Evolutionary conservation across 1,284 basidiomycete genomes (phyloP).

Genomic region (Gymnopus androsaceus): DNA sequence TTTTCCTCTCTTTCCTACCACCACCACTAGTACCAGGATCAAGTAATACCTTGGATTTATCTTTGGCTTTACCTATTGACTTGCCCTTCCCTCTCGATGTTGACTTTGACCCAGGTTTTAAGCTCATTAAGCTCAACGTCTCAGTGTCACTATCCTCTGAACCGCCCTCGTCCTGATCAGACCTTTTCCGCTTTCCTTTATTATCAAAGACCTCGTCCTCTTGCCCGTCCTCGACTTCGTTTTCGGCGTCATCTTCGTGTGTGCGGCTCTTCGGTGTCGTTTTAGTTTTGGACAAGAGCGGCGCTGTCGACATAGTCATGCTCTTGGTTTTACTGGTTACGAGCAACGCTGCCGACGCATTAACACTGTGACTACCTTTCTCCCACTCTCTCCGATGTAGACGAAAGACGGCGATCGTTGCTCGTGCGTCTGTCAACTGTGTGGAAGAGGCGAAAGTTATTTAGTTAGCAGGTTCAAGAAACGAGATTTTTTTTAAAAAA

Average conservation of each 20-base stretch:
- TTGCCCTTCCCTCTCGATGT: not conserved
- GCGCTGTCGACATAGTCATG: conserved; percentile 27
- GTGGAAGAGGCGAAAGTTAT: conserved; percentile 4
- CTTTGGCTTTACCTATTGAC: conserved; percentile 16
- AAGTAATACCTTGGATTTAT: conserved; percentile 15
- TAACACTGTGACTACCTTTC: conserved; percentile 29
- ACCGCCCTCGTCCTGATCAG: conserved; percentile 25
- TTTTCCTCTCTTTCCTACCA: conserved; percentile 61
- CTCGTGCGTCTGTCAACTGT: conserved; percentile 90
- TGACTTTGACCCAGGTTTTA: no score
- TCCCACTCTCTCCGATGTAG: conserved; percentile 91
- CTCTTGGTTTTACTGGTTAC: no score
- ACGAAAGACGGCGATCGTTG: conserved; percentile 94
- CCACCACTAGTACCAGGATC: conserved; percentile 62
- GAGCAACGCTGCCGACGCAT: not conserved
- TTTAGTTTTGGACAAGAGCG: conserved; percentile 19
- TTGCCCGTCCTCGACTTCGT: not conserved
- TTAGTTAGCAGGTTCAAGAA: not conserved
- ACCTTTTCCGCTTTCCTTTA: conserved; percentile 2
- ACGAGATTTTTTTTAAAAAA: not conserved
- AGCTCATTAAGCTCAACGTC: no score
- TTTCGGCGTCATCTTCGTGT: conserved; percentile 19
- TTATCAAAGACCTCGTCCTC: conserved; percentile 4
- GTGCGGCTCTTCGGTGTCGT: not conserved
- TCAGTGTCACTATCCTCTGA: conserved; percentile 18